Conservation (phyloP, 805 yeast species). For the Clavispora carvajalis region DNA sequence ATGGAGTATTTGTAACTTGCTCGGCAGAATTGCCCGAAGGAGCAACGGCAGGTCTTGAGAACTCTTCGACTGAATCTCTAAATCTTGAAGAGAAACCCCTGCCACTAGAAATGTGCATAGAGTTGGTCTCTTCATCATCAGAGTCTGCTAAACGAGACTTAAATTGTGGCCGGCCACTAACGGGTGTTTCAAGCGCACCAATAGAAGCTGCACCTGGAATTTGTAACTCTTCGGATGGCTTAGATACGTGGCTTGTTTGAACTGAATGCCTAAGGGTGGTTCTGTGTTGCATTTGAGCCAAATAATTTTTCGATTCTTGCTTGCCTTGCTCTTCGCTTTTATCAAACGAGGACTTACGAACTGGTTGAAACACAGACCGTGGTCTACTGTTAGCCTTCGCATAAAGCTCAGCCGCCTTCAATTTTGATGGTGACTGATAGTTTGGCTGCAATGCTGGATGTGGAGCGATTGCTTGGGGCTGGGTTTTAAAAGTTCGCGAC, state of each 20-base stretch:
- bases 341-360: conserved; percentile 53
- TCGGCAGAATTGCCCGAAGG: conserved; percentile 4
- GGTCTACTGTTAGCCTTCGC: conserved; percentile 46
- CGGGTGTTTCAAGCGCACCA: conserved; percentile 1
- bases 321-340: conserved; percentile 25
- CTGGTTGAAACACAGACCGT: conserved; percentile 33
- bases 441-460: conserved; percentile 37
- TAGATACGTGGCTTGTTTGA: background rate
- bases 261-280: conserved; percentile 5
- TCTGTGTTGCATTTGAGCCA: conserved; percentile 5
- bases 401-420: conserved; percentile 49
- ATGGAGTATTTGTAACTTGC: conserved; percentile 3
- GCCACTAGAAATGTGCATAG: background rate
- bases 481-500: conserved; percentile 25
- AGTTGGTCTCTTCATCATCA: conserved; percentile 44
- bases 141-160: conserved; percentile 60
- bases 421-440: conserved; percentile 35
- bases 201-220: background rate
- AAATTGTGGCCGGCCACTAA: conserved; percentile 17
- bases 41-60: conserved; percentile 8
- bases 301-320: conserved; percentile 7
- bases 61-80: conserved; percentile 27
- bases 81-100: conserved; percentile 23
- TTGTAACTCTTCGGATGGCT: background rate
- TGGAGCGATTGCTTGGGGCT: conserved; percentile 28